Percentiles rank a stretch among this genome's conserved stretches.
Conservation (phyloP, 441 rosid genomes). For the Pelargonium cotyledonis region DNA sequence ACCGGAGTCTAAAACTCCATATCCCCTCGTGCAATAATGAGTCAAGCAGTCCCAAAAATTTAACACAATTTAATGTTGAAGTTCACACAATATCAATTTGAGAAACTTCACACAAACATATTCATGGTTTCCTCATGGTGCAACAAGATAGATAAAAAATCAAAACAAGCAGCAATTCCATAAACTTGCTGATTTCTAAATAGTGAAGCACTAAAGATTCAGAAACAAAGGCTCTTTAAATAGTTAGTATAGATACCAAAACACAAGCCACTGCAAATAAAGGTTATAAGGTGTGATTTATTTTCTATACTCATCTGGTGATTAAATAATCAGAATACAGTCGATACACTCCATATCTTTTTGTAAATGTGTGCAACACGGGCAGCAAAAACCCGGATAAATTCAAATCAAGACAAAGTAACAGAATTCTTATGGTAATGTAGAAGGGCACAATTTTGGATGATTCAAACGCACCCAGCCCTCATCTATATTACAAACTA, state of each 20-base stretch:
- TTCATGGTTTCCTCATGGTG: too few relatives aligned
- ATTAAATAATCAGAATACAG: conserved; percentile 13
- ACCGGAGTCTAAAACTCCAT: too few relatives aligned
- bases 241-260: not conserved
- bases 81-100: too few relatives aligned
- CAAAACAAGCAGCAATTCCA: not conserved
- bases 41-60: too few relatives aligned
- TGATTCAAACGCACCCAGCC: conserved; percentile 26
- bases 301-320: conserved; percentile 16
- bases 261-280: not conserved
- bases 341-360: conserved; percentile 23
- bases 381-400: conserved; percentile 27
- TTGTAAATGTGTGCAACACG: conserved; percentile 22
- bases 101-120: too few relatives aligned
- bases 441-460: conserved; percentile 14
- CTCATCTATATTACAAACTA: conserved; percentile 30
- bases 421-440: conserved; percentile 21
- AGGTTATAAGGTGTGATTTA: conserved; percentile 8
- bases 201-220: not conserved
- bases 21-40: too few relatives aligned
- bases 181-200: not conserved
- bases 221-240: not conserved
- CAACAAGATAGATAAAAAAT: too few relatives aligned
- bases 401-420: conserved; percentile 28
- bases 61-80: too few relatives aligned